A percentile compares a stretch with the other conserved stretches of the same genome.
phyloP scores from a whole-genome alignment of 257 asterid species.

The Buddleja alternifolia region DNA sequence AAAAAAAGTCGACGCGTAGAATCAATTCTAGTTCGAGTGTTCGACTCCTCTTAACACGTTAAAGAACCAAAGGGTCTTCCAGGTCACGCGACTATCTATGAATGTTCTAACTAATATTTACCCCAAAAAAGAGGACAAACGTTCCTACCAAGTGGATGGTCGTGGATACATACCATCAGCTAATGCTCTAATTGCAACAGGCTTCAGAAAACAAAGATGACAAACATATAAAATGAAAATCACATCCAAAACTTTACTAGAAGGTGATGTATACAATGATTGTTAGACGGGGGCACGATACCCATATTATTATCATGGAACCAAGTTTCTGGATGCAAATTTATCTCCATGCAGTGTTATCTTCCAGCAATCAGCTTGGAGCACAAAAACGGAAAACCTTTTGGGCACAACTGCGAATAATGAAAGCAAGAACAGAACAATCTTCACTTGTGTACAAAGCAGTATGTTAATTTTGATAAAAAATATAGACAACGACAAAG shows the following conservation, averaged over 20 bases:
- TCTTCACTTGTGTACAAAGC: background rate
- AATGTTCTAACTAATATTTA: conserved; percentile 9
- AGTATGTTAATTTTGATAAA: background rate
- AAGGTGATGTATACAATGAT: background rate
- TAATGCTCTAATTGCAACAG: background rate
- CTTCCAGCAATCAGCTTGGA: conserved; percentile 91
- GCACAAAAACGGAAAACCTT: conserved; percentile 69
- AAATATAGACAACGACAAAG: background rate
- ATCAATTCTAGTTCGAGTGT: no score
- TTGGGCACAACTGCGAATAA: conserved; percentile 76
- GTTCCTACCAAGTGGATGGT: background rate
- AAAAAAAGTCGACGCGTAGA: no score
- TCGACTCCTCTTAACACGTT: no score
- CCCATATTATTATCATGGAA: conserved; percentile 38
- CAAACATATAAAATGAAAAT: background rate
- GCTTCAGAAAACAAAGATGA: background rate
- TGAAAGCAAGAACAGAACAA: conserved; percentile 13
- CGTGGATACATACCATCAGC: background rate
- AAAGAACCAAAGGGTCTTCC: background rate
- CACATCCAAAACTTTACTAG: background rate
- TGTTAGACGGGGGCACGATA: conserved; percentile 1
- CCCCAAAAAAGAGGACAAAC: no score
- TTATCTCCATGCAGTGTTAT: conserved; percentile 72
- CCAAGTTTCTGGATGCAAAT: conserved; percentile 60
- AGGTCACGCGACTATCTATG: background rate